These are phyloP conservation scores for Physcomitrium patens DNA, from an alignment of 225 moss, liverwort and hornwort species.

Conservation along the genomic window DNA sequence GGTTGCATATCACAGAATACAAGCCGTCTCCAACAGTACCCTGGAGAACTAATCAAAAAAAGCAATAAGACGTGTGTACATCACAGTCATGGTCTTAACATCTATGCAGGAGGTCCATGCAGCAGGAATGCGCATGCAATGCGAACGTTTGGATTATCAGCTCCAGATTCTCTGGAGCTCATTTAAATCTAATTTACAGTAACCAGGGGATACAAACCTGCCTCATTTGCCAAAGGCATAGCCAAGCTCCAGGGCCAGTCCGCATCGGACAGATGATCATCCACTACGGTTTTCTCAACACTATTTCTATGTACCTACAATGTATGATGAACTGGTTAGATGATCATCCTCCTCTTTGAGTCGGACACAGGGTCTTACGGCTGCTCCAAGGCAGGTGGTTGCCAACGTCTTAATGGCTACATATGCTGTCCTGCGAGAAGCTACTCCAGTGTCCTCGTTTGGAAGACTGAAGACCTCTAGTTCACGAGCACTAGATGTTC, in stretches of 20 bases:
- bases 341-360: slow-evolving; percentile 51
- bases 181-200: slow-evolving; percentile 33
- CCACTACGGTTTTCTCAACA: slow-evolving; percentile 27
- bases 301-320: slow-evolving; percentile 32
- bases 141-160: slow-evolving; percentile 10
- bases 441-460: slow-evolving; percentile 36
- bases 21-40: too few species aligned
- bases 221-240: slow-evolving; percentile 38
- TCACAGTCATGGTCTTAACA: not conserved
- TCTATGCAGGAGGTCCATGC: not conserved
- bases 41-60: too few species aligned
- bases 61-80: too few species aligned
- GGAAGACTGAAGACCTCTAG: slow-evolving; percentile 20
- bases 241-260: slow-evolving; percentile 31
- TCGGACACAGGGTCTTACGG: slow-evolving; percentile 47
- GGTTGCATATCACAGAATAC: too few species aligned
- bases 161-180: slow-evolving; percentile 32
- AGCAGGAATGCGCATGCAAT: not conserved
- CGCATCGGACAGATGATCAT: slow-evolving; percentile 55
- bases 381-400: slow-evolving; percentile 56
- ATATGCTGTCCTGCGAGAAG: slow-evolving; percentile 49
- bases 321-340: slow-evolving; percentile 10
- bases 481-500: slow-evolving; percentile 6
- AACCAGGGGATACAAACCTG: slow-evolving; percentile 43
- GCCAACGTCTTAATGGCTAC: slow-evolving; percentile 58